These are phyloP conservation scores for Haberlea rhodopensis DNA, from an alignment of 257 asterid species.

Conservation along the genomic window DNA sequence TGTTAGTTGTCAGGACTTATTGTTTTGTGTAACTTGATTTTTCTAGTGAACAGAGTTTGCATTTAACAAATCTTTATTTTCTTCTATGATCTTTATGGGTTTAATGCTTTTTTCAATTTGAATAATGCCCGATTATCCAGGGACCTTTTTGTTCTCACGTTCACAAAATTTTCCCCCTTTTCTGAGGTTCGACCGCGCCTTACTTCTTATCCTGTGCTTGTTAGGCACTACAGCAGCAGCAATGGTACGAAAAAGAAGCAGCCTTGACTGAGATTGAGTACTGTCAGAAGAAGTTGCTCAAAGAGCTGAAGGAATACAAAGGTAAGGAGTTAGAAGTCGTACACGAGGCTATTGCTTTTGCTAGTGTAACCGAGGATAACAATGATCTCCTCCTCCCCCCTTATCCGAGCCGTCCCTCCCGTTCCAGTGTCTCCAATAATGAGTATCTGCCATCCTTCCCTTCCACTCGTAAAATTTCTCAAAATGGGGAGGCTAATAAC, in stretches of 20 bases:
- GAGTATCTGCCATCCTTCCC: conserved; percentile 45
- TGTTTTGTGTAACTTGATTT: not conserved
- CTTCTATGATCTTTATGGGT: not conserved
- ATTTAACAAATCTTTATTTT: not conserved
- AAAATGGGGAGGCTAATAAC: conserved; percentile 37
- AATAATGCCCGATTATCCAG: too few species aligned
- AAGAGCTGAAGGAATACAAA: conserved; percentile 76
- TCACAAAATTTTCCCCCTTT: not conserved
- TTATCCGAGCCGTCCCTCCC: conserved; percentile 76
- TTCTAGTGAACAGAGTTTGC: not conserved
- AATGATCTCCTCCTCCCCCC: conserved; percentile 95
- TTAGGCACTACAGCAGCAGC: conserved; percentile 82
- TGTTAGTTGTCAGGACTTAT: conserved; percentile 1
- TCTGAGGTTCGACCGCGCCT: not conserved
- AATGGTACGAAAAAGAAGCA: conserved; percentile 80
- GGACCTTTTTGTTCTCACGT: too few species aligned
- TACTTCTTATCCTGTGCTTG: conserved; percentile 10
- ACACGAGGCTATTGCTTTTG: conserved; percentile 80
- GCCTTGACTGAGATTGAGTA: conserved; percentile 69
- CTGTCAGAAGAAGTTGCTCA: conserved; percentile 76
- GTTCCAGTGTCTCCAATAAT: conserved; percentile 40
- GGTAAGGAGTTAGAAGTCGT: conserved; percentile 80
- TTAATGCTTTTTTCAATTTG: too few species aligned
- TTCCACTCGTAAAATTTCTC: conserved; percentile 38
- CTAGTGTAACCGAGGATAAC: conserved; percentile 73